Evolutionary conservation across 23 red algal species (phyloP).

Genomic region (Pyropia haitanensis): DNA sequence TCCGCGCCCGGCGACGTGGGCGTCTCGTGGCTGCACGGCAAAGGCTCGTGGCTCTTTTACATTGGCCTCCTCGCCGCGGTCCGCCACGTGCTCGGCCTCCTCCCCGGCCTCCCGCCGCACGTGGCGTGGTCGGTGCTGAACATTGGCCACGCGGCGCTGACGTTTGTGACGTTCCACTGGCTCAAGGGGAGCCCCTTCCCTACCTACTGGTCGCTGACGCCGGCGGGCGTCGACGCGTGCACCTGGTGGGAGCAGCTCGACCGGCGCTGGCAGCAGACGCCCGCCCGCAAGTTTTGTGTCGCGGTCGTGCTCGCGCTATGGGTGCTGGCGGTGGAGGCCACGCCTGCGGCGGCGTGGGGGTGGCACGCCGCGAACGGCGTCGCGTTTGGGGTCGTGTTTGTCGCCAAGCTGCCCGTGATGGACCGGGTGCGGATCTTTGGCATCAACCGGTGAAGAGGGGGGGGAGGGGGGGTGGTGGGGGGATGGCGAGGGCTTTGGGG

Average conservation of each 20-base stretch:
- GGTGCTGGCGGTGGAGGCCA: conserved; percentile 45
- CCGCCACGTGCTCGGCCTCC: conserved; percentile 62
- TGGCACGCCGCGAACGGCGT: conserved; percentile 68
- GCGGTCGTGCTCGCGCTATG: conserved; percentile 69
- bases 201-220: conserved; percentile 59
- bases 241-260: conserved; percentile 98
- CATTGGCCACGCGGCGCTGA: conserved; percentile 80
- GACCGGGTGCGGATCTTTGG: conserved; percentile 81
- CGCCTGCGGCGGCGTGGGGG: conserved; percentile 28
- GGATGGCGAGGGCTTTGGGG: no score
- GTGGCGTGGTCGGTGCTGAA: conserved; percentile 80
- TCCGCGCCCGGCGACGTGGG: conserved; percentile 78
- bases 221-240: conserved; percentile 45
- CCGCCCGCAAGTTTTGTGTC: conserved; percentile 77
- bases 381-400: conserved; percentile 66
- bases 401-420: conserved; percentile 93
- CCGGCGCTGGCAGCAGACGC: conserved; percentile 76
- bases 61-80: conserved; percentile 55
- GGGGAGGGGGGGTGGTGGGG: no score
- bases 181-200: conserved; percentile 89
- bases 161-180: conserved; percentile 96
- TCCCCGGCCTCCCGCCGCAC: conserved; percentile 31
- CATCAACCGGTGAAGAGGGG: conserved; percentile 49
- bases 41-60: conserved; percentile 88
- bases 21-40: conserved; percentile 84